Conservation (phyloP, 306 rosid genomes). For the Abrus precatorius region DNA sequence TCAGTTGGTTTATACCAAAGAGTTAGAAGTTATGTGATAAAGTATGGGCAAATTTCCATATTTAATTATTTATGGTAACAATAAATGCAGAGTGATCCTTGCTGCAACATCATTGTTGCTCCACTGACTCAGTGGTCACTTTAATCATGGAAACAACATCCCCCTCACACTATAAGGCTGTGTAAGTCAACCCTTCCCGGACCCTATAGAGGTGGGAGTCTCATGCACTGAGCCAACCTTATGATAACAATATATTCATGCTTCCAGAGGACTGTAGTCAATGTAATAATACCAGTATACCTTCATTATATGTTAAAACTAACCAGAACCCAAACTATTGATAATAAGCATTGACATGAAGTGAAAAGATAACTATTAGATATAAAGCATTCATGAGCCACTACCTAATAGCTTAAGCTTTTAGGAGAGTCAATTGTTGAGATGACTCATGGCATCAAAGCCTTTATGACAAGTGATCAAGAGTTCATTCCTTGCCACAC, state of each 20-base stretch:
- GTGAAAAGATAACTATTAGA: background rate
- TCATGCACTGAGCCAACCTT: background rate
- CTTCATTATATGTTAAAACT: constrained; percentile 10
- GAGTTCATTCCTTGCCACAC: constrained; percentile 1
- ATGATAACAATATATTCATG: constrained; percentile 14
- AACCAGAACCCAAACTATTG: background rate
- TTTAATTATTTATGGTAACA: background rate
- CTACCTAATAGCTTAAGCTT: constrained; percentile 15
- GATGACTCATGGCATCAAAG: background rate
- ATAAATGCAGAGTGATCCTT: constrained; percentile 31
- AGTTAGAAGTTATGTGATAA: constrained; percentile 8
- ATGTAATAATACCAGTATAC: constrained; percentile 32
- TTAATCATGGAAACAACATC: constrained; percentile 23
- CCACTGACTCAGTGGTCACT: constrained; percentile 24
- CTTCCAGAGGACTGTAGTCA: constrained; percentile 1
- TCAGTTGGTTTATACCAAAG: constrained; percentile 22
- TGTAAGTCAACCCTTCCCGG: background rate
- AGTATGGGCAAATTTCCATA: constrained; percentile 33
- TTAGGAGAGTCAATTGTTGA: constrained; percentile 13
- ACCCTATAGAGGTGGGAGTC: constrained; percentile 4
- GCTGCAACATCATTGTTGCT: constrained; percentile 19
- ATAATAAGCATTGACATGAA: constrained; percentile 16
- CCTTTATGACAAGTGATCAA: constrained; percentile 5
- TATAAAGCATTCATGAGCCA: background rate
- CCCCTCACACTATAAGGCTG: constrained; percentile 3